A percentile compares a stretch with the other conserved stretches of the same genome.
phyloP scores from a whole-genome alignment of 78 protist genomes.

The Ministeria vibrans region DNA sequence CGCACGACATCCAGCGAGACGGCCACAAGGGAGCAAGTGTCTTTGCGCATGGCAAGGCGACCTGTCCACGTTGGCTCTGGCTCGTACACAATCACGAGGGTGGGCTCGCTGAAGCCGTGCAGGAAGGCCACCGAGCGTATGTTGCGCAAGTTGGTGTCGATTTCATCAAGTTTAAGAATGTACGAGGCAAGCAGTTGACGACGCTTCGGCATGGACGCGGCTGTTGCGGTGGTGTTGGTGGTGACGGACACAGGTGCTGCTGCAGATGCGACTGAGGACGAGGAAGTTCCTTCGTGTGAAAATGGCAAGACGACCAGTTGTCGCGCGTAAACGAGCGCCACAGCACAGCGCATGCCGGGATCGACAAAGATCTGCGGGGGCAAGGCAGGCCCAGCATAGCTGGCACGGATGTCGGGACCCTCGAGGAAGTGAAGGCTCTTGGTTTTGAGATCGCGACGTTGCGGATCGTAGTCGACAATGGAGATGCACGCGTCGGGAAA shows the following conservation, averaged over 20 bases:
- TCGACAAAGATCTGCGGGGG: slow-evolving; percentile 36
- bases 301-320: slow-evolving; percentile 46
- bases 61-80: not conserved
- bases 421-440: not conserved
- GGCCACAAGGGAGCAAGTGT: slow-evolving; percentile 37
- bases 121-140: slow-evolving; percentile 53
- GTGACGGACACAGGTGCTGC: not conserved
- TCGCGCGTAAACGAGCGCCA: slow-evolving; percentile 35
- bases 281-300: not conserved
- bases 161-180: slow-evolving; percentile 9
- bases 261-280: not conserved
- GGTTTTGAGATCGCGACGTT: not conserved
- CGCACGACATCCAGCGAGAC: slow-evolving; percentile 17
- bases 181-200: slow-evolving; percentile 13
- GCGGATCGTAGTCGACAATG: not conserved
- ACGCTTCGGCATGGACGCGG: not conserved
- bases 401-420: not conserved
- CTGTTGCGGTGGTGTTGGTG: not conserved
- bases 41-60: slow-evolving; percentile 17
- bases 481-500: not conserved
- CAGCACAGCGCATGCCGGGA: slow-evolving; percentile 46
- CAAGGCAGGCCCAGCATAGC: not conserved
- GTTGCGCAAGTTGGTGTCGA: slow-evolving; percentile 17
- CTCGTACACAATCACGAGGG: slow-evolving; percentile 25
- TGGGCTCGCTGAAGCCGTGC: slow-evolving; percentile 60